Evolutionary conservation across 768 basidiomycete genomes (phyloP).

Genomic region (Pleurotus tuoliensis): DNA sequence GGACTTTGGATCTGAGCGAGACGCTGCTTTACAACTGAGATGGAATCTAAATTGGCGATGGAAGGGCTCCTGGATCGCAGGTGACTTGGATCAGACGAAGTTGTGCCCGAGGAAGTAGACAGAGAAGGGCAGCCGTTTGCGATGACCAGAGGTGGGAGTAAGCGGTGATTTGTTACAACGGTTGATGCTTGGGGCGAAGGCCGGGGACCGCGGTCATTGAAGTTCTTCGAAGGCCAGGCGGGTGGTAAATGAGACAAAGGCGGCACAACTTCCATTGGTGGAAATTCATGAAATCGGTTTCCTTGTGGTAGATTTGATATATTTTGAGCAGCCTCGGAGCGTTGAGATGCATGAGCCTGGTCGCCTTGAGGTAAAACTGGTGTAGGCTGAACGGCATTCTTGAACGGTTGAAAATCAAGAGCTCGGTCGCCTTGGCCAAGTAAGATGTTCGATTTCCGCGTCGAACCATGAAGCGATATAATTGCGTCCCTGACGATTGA

Average conservation of each 20-base stretch:
- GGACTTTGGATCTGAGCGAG: constrained; percentile 46
- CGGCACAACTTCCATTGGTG: too few relatives aligned
- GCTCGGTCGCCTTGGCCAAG: too few relatives aligned
- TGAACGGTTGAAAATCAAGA: too few relatives aligned
- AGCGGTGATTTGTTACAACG: neutral
- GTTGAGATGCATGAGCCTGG: too few relatives aligned
- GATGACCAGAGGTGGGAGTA: neutral
- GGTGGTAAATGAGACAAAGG: too few relatives aligned
- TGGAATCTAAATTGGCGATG: constrained; percentile 53
- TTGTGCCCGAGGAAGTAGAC: neutral
- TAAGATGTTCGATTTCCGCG: neutral
- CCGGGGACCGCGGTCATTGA: constrained; percentile 9
- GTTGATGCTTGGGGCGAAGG: constrained; percentile 12
- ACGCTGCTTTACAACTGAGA: constrained; percentile 65
- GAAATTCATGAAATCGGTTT: too few relatives aligned
- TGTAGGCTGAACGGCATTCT: too few relatives aligned
- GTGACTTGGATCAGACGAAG: constrained; percentile 20
- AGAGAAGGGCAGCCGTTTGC: neutral
- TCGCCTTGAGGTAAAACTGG: too few relatives aligned
- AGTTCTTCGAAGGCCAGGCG: too few relatives aligned
- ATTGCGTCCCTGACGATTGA: constrained; percentile 50
- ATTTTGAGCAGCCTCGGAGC: too few relatives aligned
- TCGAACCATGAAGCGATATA: constrained; percentile 30
- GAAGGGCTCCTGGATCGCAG: constrained; percentile 45
- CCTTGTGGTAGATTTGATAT: too few relatives aligned